A percentile compares a stretch with the other conserved stretches of the same genome.
These are phyloP conservation scores for Tylopilus sp. DNA, from an alignment of 768 basidiomycete genomes.

Conservation along the genomic window DNA sequence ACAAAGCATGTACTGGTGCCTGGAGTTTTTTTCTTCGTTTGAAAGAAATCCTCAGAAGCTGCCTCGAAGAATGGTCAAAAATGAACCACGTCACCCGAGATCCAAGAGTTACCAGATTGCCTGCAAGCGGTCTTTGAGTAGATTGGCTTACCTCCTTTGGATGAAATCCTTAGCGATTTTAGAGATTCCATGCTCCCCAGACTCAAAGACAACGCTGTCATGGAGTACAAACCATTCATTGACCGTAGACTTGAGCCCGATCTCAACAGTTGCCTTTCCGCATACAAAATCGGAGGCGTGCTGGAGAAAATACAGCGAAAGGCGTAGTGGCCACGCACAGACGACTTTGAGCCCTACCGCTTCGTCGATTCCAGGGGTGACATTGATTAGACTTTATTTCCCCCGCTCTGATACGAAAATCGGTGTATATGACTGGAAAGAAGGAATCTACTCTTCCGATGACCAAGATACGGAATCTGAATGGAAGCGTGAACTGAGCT, in stretches of 20 bases:
- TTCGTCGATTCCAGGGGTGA: not conserved
- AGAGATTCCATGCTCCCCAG: not conserved
- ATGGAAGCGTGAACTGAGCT: not conserved
- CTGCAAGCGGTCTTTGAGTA: not conserved
- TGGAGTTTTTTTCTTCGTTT: not conserved
- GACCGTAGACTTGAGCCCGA: not conserved
- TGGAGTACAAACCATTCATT: conserved; percentile 1
- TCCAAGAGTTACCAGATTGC: not conserved
- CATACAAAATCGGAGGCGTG: not conserved
- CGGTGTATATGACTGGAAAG: not conserved
- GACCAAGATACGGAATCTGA: conserved; percentile 2
- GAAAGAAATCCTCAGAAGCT: conserved; percentile 2
- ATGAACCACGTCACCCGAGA: not conserved
- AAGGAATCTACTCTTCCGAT: not conserved
- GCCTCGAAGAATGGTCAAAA: not conserved
- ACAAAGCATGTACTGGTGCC: not conserved
- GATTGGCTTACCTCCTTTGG: not conserved
- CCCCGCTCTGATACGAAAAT: not conserved
- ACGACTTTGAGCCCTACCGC: not conserved
- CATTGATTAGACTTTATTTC: no score
- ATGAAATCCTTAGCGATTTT: not conserved
- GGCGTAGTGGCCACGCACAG: not conserved
- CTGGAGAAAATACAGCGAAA: not conserved
- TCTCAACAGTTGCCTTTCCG: not conserved
- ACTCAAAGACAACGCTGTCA: conserved; percentile 1